Evolutionary conservation across 345 rosid species (phyloP).

Genomic region (Lenwebbia sp.): DNA sequence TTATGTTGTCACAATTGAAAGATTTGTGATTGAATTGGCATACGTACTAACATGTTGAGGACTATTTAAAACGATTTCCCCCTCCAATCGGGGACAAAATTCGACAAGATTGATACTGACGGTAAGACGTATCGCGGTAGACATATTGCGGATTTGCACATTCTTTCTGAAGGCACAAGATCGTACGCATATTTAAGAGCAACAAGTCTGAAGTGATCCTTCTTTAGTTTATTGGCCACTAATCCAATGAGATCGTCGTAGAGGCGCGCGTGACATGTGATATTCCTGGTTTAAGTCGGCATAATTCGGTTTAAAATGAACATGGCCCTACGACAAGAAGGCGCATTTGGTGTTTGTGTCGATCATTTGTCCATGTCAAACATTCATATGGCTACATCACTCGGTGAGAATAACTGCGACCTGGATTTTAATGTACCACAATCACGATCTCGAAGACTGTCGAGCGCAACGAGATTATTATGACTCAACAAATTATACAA

Average conservation of each 20-base stretch:
- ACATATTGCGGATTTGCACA: background rate
- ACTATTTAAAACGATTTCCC: too few relatives aligned
- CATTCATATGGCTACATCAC: background rate
- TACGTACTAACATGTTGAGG: too few relatives aligned
- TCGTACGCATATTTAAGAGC: background rate
- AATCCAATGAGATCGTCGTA: background rate
- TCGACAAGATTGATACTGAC: background rate
- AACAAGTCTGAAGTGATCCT: too few relatives aligned
- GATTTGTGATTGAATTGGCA: too few relatives aligned
- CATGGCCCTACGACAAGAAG: background rate
- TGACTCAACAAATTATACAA: rapidly evolving
- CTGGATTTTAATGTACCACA: background rate
- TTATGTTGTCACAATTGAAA: too few relatives aligned
- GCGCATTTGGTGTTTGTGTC: background rate
- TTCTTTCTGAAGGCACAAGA: background rate
- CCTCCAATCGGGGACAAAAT: background rate
- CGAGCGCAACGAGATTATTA: background rate
- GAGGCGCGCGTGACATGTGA: background rate
- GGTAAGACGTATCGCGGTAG: background rate
- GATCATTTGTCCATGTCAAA: background rate
- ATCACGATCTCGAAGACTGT: background rate
- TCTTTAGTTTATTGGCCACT: background rate
- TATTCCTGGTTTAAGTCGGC: background rate
- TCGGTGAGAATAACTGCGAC: background rate
- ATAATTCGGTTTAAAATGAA: background rate